These are phyloP conservation scores for Parmales sp. DNA, from an alignment of 108 stramenopile species.

Conservation along the genomic window DNA sequence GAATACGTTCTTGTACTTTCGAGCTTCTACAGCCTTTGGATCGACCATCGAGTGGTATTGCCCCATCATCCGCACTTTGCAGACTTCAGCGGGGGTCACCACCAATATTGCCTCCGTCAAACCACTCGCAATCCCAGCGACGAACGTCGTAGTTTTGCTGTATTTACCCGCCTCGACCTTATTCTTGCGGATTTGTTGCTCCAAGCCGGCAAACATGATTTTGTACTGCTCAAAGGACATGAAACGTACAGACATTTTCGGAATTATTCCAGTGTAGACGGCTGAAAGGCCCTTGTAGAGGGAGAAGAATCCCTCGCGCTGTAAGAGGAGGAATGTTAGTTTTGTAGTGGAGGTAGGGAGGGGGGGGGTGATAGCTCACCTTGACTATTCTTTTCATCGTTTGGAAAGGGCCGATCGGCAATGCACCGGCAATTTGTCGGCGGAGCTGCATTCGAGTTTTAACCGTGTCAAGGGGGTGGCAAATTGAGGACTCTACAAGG, in stretches of 20 bases:
- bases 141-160: slow-evolving; percentile 46
- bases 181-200: not conserved
- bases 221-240: slow-evolving; percentile 83
- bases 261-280: slow-evolving; percentile 86
- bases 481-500: slow-evolving; percentile 76
- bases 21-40: slow-evolving; percentile 52
- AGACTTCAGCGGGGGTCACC: slow-evolving; percentile 23
- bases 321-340: slow-evolving; percentile 70
- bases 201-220: slow-evolving; percentile 25
- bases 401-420: slow-evolving; percentile 13
- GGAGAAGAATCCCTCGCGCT: slow-evolving; percentile 82
- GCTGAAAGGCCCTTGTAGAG: slow-evolving; percentile 96
- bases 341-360: slow-evolving; percentile 62
- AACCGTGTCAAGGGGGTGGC: slow-evolving; percentile 91
- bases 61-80: slow-evolving; percentile 89
- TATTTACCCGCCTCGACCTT: not conserved
- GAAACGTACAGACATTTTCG: slow-evolving; percentile 97
- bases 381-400: slow-evolving; percentile 20
- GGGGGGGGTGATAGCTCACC: slow-evolving; percentile 26
- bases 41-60: slow-evolving; percentile 81
- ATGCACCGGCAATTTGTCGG: slow-evolving; percentile 27
- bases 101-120: slow-evolving; percentile 44
- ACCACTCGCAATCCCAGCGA: slow-evolving; percentile 77
- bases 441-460: slow-evolving; percentile 87
- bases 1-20: slow-evolving; percentile 83